phyloP scores from a whole-genome alignment of 208 protist genomes.

The Trypanosoma melophagium region DNA sequence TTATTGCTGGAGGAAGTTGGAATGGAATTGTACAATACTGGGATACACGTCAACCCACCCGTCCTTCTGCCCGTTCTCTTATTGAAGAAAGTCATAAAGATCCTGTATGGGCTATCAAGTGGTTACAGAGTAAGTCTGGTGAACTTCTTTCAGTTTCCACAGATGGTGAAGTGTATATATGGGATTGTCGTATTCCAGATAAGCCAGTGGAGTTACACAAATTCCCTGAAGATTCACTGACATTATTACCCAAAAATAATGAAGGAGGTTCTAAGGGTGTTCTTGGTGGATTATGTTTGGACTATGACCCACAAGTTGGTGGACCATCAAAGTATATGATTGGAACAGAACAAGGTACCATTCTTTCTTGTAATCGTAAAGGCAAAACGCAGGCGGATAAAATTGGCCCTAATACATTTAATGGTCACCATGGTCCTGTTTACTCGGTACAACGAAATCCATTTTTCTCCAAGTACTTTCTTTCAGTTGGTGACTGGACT shows the following conservation, averaged over 20 bases:
- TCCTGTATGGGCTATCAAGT: conserved; percentile 95
- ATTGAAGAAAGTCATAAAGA: conserved; percentile 97
- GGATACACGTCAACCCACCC: conserved; percentile 93
- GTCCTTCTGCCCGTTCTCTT: conserved; percentile 76
- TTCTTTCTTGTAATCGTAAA: conserved; percentile 94
- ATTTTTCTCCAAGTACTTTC: conserved; percentile 95
- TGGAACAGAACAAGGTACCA: conserved; percentile 94
- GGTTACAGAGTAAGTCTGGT: conserved; percentile 96
- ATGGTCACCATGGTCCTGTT: conserved; percentile 95
- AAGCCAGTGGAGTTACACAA: conserved; percentile 89
- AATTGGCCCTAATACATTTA: conserved; percentile 92
- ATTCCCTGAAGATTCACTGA: conserved; percentile 78
- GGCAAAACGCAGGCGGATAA: conserved; percentile 93
- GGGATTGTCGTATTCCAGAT: conserved; percentile 94
- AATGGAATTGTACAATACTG: conserved; percentile 96
- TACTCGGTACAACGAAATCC: conserved; percentile 95
- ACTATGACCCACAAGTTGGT: conserved; percentile 94
- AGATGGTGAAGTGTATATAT: conserved; percentile 94
- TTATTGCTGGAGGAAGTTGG: conserved; percentile 96
- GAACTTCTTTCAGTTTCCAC: conserved; percentile 95
- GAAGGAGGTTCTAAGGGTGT: conserved; percentile 87
- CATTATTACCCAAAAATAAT: conserved; percentile 88
- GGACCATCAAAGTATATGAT: conserved; percentile 97
- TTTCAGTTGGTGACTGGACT: conserved; percentile 96
- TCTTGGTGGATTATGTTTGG: conserved; percentile 92